Evolutionary conservation across 2,329 filamentous ascomycete genomes (phyloP), one percentile per base, ranked within the genome.

Genomic region (Epichloe elymi): DNA sequence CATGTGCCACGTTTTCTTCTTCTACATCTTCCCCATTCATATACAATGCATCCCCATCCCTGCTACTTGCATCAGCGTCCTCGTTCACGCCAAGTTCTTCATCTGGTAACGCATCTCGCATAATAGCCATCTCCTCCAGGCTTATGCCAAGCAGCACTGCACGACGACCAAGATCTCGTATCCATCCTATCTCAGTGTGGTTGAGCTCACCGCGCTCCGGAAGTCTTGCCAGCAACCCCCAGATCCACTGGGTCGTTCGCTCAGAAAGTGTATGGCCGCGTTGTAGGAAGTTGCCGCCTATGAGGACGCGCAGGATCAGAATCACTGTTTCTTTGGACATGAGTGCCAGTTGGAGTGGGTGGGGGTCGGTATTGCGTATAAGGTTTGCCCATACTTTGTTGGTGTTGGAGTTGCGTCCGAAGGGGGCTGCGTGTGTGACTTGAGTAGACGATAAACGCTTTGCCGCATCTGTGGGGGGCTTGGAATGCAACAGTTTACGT

Each of bases 181-280:
- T 71, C 60, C 82, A 80, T 5, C 82, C 83, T 35, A 95, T 79
- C 60, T 93, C 85, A 42, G 81, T 78, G 55, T 87, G 85, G 54
- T 80, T 79, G 63, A 96, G 70, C 64, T 86, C 82, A 1, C 88
- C 88, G 10, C 80, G 70, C 37, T 87, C 85, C 0, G 86, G 83
- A 53, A 91, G 74, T 52, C 82, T 78, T 3, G 86, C 88, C 43
- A 96, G 71, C 52, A 95, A 67, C 0, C 85, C 82, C 90, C 89
- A 96, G 4, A 87, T 72, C 91, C 91, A 97, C 15, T 81, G 76
- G 53, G 88, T 89, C 4, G 86, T 81, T 46, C 82, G 77, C 58
- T 79, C 76, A 26, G 79, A 73, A 33, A 88, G 70, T 33, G 75
- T 73, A 20, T 72, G 67, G n/a, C 76, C 78, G 47, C 75, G 76